Evolutionary conservation across 768 basidiomycete genomes (phyloP).

Genomic region (Tylopilus sp.): DNA sequence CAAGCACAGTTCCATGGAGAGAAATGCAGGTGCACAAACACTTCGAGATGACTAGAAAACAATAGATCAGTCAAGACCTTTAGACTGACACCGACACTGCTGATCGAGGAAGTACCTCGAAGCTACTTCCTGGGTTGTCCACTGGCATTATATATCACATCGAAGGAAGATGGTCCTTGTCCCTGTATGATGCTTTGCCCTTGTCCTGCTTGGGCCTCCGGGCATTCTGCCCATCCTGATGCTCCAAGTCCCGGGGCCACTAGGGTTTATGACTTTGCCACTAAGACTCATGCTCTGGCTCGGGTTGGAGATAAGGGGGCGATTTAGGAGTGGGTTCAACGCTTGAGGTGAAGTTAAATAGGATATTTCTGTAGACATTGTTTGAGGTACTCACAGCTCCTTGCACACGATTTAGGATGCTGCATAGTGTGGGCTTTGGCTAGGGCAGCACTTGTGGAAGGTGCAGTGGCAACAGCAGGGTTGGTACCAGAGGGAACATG

Average conservation of each 20-base stretch:
- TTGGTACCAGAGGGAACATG: slow-evolving; percentile 53
- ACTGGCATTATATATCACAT: slow-evolving; percentile 73
- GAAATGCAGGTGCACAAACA: slow-evolving; percentile 87
- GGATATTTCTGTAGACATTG: slow-evolving; percentile 99
- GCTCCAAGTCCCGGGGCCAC: slow-evolving; percentile 9
- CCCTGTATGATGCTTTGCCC: slow-evolving; percentile 17
- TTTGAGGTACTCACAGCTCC: slow-evolving; percentile 95
- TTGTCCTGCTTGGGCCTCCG: slow-evolving; percentile 13
- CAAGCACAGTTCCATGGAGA: slow-evolving; percentile 77
- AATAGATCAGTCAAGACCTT: slow-evolving; percentile 3
- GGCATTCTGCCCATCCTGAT: slow-evolving; percentile 11
- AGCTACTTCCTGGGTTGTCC: slow-evolving; percentile 79
- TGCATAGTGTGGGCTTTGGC: slow-evolving; percentile 77
- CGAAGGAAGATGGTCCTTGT: slow-evolving; percentile 50
- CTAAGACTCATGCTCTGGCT: slow-evolving; percentile 22
- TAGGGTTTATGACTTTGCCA: slow-evolving; percentile 20
- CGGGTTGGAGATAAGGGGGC: slow-evolving; percentile 64
- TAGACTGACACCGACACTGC: slow-evolving; percentile 43
- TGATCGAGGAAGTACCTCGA: slow-evolving; percentile 45
- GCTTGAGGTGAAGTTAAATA: slow-evolving; percentile 97
- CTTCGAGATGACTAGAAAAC: slow-evolving; percentile 77
- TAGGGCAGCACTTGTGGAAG: slow-evolving; percentile 42
- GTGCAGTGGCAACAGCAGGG: slow-evolving; percentile 17
- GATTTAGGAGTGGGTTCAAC: slow-evolving; percentile 92
- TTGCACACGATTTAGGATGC: slow-evolving; percentile 93